Evolutionary conservation across 352 stramenopile species (phyloP).

Genomic region (Peronosclerospora sorghi): DNA sequence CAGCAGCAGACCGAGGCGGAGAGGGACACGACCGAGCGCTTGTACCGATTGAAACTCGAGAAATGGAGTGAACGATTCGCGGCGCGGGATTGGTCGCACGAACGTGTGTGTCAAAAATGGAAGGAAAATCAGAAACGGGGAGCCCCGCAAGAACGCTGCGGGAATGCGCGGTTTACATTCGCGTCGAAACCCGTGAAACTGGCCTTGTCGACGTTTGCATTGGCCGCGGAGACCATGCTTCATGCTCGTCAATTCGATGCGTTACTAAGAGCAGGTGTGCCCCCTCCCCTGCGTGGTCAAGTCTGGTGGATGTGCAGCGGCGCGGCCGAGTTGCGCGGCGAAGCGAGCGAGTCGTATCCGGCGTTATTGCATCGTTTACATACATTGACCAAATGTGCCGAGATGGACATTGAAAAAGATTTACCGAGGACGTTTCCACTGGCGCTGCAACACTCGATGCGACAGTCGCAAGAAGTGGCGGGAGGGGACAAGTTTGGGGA

Average conservation of each 20-base stretch:
- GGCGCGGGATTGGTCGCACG: constrained; percentile 37
- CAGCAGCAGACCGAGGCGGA: constrained; percentile 5
- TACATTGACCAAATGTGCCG: constrained; percentile 47
- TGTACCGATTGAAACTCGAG: constrained; percentile 20
- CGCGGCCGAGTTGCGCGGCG: constrained; percentile 33
- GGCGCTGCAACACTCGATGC: constrained; percentile 17
- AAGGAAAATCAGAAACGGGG: constrained; percentile 55
- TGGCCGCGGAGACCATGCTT: constrained; percentile 36
- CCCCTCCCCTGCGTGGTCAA: constrained; percentile 46
- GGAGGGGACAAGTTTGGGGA: constrained; percentile 37
- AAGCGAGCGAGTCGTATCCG: constrained; percentile 40
- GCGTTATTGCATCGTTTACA: constrained; percentile 42
- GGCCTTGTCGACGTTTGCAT: constrained; percentile 36
- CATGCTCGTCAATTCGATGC: constrained; percentile 54
- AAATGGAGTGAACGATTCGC: constrained; percentile 58
- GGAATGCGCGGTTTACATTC: too few species aligned
- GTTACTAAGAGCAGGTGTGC: constrained; percentile 51
- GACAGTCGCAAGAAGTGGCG: constrained; percentile 8
- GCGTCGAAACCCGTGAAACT: constrained; percentile 35
- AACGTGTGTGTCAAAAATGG: constrained; percentile 59
- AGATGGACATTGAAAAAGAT: constrained; percentile 86
- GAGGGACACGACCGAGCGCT: constrained; percentile 14
- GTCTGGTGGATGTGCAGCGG: constrained; percentile 81
- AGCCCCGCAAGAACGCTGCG: constrained; percentile 11
- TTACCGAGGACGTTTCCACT: constrained; percentile 70